A percentile compares a stretch with the other conserved stretches of the same genome.
Conservation (phyloP, 495 filamentous ascomycete species). For the Daldinia bambusicola region DNA sequence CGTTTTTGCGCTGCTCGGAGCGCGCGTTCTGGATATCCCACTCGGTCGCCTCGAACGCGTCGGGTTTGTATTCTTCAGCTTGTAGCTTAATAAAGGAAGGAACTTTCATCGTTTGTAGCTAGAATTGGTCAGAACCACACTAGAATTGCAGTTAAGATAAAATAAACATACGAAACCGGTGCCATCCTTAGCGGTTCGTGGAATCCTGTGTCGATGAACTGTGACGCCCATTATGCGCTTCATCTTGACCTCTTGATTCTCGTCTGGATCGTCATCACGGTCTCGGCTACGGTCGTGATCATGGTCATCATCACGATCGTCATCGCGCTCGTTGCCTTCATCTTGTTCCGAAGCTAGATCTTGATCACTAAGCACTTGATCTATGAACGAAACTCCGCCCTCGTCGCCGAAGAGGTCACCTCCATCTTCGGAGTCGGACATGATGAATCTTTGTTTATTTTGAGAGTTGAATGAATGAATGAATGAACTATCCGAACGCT, state of each 20-base stretch:
- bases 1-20: slow-evolving; percentile 51
- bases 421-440: slow-evolving; percentile 65
- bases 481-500: neutral
- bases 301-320: slow-evolving; percentile 14
- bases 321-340: slow-evolving; percentile 47
- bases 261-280: slow-evolving; percentile 55
- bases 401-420: slow-evolving; percentile 75
- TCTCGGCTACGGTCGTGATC: slow-evolving; percentile 5
- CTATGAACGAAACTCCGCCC: slow-evolving; percentile 44
- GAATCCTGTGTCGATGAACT: slow-evolving; percentile 72
- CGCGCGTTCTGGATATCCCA: slow-evolving; percentile 59
- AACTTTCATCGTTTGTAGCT: slow-evolving; percentile 83
- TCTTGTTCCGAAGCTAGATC: slow-evolving; percentile 84
- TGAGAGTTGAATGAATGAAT: neutral
- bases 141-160: neutral
- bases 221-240: slow-evolving; percentile 67
- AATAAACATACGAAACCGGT: slow-evolving; percentile 65
- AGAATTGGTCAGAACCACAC: slow-evolving; percentile 20
- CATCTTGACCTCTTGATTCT: slow-evolving; percentile 61
- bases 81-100: slow-evolving; percentile 83
- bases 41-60: slow-evolving; percentile 67
- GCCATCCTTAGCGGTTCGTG: slow-evolving; percentile 72
- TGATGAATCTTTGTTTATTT: slow-evolving; percentile 27
- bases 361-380: slow-evolving; percentile 67
- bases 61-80: slow-evolving; percentile 75